Percentiles rank a stretch among this genome's conserved stretches.
Conservation (phyloP, 2,329 filamentous ascomycete species). For the Alternaria sp. region DNA sequence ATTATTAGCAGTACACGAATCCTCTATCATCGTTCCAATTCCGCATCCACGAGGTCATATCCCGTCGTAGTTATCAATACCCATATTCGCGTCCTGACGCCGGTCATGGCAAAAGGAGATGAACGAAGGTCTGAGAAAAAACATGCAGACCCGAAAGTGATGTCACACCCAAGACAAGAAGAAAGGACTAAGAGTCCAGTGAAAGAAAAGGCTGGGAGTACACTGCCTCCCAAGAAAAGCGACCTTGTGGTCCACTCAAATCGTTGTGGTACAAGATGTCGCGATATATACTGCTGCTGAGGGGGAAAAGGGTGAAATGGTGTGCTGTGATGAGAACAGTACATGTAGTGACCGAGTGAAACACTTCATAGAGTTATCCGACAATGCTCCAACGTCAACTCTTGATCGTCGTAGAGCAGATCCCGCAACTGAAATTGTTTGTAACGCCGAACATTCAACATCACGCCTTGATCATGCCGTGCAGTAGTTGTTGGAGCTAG, state of each 20-base stretch:
- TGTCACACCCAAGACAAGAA: constrained; percentile 14
- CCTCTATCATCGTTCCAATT: constrained; percentile 11
- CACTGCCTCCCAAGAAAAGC: constrained; percentile 29
- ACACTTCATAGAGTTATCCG: constrained; percentile 14
- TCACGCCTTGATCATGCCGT: not conserved
- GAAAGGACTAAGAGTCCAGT: constrained; percentile 20
- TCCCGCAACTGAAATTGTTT: constrained; percentile 4
- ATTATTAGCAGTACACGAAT: constrained; percentile 30
- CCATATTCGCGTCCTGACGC: constrained; percentile 28
- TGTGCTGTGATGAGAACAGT: constrained; percentile 24
- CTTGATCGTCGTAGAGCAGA: constrained; percentile 10
- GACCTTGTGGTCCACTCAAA: constrained; percentile 31
- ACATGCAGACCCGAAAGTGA: constrained; percentile 14
- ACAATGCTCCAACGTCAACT: not conserved
- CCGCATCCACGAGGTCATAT: constrained; percentile 18
- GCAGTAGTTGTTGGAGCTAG: not conserved
- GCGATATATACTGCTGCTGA: constrained; percentile 30
- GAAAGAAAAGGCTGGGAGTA: constrained; percentile 22
- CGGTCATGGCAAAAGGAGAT: constrained; percentile 19
- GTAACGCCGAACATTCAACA: not conserved
- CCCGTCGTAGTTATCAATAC: constrained; percentile 20
- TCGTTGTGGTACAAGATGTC: constrained; percentile 35
- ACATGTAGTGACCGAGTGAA: constrained; percentile 19
- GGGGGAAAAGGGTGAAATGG: constrained; percentile 21
- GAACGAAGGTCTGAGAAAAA: constrained; percentile 13